Conservation (phyloP, 1,284 basidiomycete genomes). For the Cutaneotrichosporon cavernicola region DNA sequence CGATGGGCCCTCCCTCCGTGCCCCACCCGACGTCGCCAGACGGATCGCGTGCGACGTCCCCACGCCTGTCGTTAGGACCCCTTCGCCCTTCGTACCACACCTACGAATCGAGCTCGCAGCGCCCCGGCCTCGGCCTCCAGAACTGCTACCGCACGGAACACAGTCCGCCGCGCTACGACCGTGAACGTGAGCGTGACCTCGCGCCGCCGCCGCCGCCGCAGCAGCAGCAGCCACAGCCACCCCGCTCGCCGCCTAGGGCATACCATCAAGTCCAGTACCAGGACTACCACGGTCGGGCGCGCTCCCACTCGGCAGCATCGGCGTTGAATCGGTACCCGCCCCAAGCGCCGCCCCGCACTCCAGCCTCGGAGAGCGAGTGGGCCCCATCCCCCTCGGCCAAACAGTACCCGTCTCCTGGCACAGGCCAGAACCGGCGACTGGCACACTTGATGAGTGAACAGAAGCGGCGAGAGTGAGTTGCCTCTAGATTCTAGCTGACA, state of each 20-base stretch:
- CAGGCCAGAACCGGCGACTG: slow-evolving; percentile 42
- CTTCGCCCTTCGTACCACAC: slow-evolving; percentile 24
- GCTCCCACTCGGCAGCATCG: slow-evolving; percentile 22
- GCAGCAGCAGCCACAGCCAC: too few relatives aligned
- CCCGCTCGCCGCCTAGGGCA: slow-evolving; percentile 8
- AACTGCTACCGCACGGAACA: slow-evolving; percentile 12
- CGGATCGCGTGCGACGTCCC: slow-evolving; percentile 16
- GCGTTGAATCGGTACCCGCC: slow-evolving; percentile 16
- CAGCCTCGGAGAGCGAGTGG: slow-evolving; percentile 22
- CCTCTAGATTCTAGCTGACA: slow-evolving; percentile 7
- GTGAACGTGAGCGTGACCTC: slow-evolving; percentile 8
- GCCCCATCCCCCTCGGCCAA: slow-evolving; percentile 10
- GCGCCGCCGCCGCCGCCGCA: background rate
- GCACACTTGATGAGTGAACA: slow-evolving; percentile 51
- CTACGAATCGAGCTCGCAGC: slow-evolving; percentile 9
- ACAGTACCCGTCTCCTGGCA: slow-evolving; percentile 15
- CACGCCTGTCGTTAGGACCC: slow-evolving; percentile 14
- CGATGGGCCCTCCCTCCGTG: slow-evolving; percentile 21
- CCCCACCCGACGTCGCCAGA: slow-evolving; percentile 14
- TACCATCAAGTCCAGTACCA: slow-evolving; percentile 3
- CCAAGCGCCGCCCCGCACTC: slow-evolving; percentile 8
- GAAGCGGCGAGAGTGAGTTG: slow-evolving; percentile 49
- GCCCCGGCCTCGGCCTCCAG: slow-evolving; percentile 5
- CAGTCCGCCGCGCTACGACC: slow-evolving; percentile 7
- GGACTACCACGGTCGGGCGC: slow-evolving; percentile 14